A percentile compares a stretch with the other conserved stretches of the same genome.
These are phyloP conservation scores for Tylopilus rubrobrunneus DNA, from an alignment of 768 basidiomycete species.

Conservation along the genomic window DNA sequence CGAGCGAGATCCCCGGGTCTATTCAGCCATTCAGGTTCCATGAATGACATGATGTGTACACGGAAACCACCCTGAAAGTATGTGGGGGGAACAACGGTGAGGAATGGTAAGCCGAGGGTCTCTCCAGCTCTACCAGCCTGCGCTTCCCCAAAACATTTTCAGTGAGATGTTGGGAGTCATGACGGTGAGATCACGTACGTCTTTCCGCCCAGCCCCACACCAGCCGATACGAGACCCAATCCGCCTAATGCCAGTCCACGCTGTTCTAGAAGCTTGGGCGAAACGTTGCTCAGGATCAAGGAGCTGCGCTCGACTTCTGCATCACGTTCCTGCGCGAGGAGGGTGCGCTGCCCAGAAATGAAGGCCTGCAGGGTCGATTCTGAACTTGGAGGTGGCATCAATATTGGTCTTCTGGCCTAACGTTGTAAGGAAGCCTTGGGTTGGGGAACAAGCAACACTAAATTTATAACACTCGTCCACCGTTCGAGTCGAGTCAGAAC, in stretches of 20 bases:
- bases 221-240: slow-evolving; percentile 66
- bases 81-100: slow-evolving; percentile 78
- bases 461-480: too few species aligned
- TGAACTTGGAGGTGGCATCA: slow-evolving; percentile 1
- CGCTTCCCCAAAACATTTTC: slow-evolving; percentile 28
- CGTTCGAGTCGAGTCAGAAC: too few species aligned
- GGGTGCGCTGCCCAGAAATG: slow-evolving; percentile 58
- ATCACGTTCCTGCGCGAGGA: slow-evolving; percentile 69
- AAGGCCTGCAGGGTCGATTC: slow-evolving; percentile 47
- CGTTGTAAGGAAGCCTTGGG: not conserved
- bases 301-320: slow-evolving; percentile 83
- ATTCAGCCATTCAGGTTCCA: slow-evolving; percentile 8
- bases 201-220: slow-evolving; percentile 88
- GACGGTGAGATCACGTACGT: slow-evolving; percentile 47
- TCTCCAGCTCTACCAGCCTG: slow-evolving; percentile 83
- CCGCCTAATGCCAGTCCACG: slow-evolving; percentile 78
- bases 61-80: slow-evolving; percentile 59
- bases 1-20: slow-evolving; percentile 89
- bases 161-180: slow-evolving; percentile 1
- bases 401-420: not conserved
- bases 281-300: slow-evolving; percentile 77
- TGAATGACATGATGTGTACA: not conserved
- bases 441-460: not conserved
- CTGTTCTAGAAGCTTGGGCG: slow-evolving; percentile 81
- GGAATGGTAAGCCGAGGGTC: slow-evolving; percentile 76